Percentiles rank a stretch among this genome's conserved stretches.
These are phyloP conservation scores for Mesotaenium endlicherianum DNA, from an alignment of 139 green algal genomes.

Conservation along the genomic window DNA sequence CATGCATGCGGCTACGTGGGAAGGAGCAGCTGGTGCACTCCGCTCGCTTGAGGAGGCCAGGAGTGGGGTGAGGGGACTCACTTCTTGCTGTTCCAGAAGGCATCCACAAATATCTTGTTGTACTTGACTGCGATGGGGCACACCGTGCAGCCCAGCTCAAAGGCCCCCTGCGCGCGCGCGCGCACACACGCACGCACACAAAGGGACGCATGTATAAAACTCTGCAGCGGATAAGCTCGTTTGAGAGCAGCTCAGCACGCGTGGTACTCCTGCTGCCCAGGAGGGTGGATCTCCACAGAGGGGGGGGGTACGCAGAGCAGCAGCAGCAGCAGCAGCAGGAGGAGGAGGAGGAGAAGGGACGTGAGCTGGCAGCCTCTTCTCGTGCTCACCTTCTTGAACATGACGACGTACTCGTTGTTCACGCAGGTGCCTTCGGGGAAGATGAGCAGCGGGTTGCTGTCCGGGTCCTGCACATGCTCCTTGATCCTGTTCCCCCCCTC, in stretches of 20 bases:
- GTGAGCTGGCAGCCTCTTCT: background rate
- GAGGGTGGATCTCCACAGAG: too few species aligned
- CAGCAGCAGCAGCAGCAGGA: background rate
- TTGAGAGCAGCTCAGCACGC: too few species aligned
- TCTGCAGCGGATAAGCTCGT: too few species aligned
- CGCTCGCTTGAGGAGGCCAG: background rate
- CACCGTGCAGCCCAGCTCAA: constrained; percentile 78
- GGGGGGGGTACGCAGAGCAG: background rate
- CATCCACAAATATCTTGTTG: constrained; percentile 99
- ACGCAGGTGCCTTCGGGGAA: constrained; percentile 99
- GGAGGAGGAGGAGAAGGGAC: background rate
- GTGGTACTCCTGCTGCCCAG: too few species aligned
- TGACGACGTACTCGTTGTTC: constrained; percentile 99
- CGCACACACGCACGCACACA: too few species aligned
- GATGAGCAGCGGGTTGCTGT: constrained; percentile 89
- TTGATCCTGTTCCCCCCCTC: constrained; percentile 32
- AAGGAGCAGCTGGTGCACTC: too few species aligned
- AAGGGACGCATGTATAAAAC: too few species aligned
- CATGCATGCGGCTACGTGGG: too few species aligned
- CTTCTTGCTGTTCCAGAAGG: constrained; percentile 88
- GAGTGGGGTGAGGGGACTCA: background rate
- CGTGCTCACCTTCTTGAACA: constrained; percentile 84
- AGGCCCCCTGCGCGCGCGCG: constrained; percentile 85
- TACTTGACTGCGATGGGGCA: constrained; percentile 96
- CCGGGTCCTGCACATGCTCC: constrained; percentile 71